phyloP scores from a whole-genome alignment of 2,329 filamentous ascomycete species.

The Sarocladium brachiariae region DNA sequence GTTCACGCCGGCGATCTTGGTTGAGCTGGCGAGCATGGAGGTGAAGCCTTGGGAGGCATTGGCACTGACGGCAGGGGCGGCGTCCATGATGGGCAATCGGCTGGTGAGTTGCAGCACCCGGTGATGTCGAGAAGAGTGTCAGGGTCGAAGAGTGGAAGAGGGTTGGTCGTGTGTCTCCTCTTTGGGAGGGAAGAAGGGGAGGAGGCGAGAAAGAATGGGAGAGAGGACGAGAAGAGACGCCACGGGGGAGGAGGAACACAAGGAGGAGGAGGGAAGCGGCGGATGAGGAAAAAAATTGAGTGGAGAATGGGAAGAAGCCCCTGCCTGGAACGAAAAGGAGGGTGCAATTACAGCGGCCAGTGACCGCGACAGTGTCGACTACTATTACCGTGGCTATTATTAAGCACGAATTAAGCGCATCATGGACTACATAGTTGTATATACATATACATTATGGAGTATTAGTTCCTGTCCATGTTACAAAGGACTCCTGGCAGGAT shows the following conservation, averaged over 20 bases:
- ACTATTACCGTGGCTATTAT: too few relatives aligned
- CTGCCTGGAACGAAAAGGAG: neutral
- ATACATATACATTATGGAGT: too few relatives aligned
- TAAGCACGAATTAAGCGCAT: too few relatives aligned
- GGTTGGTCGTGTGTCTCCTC: neutral
- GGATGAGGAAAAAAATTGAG: conserved; percentile 9
- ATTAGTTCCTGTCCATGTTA: too few relatives aligned
- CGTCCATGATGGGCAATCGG: conserved; percentile 1
- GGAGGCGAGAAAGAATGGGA: neutral
- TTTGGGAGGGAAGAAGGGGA: neutral
- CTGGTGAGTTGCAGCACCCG: neutral
- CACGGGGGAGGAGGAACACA: neutral
- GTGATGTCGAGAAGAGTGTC: neutral
- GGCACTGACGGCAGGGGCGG: conserved; percentile 38
- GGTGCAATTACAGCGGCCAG: neutral
- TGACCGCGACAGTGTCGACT: neutral
- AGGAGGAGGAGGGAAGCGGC: neutral
- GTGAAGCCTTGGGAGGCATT: conserved; percentile 61
- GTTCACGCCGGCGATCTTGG: conserved; percentile 41
- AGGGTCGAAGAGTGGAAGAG: neutral
- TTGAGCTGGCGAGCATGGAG: conserved; percentile 56
- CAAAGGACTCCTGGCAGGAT: too few relatives aligned
- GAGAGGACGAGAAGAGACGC: neutral
- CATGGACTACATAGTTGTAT: too few relatives aligned
- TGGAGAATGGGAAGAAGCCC: conserved; percentile 5